Evolutionary conservation across 148 eudicot genomes (phyloP).

Genomic region (Rhododendron kiyosumense): DNA sequence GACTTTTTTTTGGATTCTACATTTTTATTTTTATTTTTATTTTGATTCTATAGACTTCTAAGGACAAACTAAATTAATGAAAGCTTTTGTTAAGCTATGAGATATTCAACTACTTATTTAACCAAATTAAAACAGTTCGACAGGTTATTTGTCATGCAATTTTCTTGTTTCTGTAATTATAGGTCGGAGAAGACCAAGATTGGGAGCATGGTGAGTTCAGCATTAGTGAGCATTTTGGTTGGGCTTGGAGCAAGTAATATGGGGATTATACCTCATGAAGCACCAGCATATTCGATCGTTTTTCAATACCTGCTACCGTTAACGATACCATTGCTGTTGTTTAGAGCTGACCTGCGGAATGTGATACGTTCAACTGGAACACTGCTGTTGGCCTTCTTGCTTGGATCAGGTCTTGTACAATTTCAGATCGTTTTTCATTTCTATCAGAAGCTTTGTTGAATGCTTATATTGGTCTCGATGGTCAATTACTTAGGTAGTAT

Average conservation of each 20-base stretch:
- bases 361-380: conserved; percentile 73
- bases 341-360: conserved; percentile 69
- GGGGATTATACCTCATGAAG: conserved; percentile 78
- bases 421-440: not conserved
- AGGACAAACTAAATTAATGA: not conserved
- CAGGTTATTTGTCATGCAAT: not conserved
- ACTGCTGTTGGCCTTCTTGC: conserved; percentile 67
- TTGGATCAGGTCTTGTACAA: conserved; percentile 65
- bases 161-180: conserved; percentile 17
- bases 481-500: not conserved
- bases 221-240: conserved; percentile 73
- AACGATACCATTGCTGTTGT: conserved; percentile 78
- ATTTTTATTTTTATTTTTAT: not conserved
- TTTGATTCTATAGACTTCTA: not conserved
- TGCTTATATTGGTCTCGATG: not conserved
- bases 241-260: conserved; percentile 86
- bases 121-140: not conserved
- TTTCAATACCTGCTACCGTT: conserved; percentile 68
- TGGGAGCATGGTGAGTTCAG: conserved; percentile 83
- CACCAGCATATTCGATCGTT: conserved; percentile 69
- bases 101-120: not conserved
- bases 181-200: conserved; percentile 96
- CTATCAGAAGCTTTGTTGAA: not conserved
- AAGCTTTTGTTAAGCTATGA: not conserved
- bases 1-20: not conserved